These are phyloP conservation scores for Caryocar brasiliense DNA, from an alignment of 441 rosid species.

Conservation along the genomic window DNA sequence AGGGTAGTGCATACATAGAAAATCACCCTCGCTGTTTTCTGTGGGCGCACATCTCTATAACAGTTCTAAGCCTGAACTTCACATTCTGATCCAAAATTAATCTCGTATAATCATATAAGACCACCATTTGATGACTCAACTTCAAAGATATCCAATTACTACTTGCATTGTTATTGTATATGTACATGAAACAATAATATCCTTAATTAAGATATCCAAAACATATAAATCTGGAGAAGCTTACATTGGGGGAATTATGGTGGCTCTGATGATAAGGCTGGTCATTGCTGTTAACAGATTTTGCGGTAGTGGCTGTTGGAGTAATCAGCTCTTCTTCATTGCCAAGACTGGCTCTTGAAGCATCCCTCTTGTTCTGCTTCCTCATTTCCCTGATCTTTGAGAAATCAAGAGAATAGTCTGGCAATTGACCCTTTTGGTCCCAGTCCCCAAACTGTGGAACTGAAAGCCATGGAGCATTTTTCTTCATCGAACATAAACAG, in stretches of 20 bases:
- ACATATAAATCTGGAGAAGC: conserved; percentile 16
- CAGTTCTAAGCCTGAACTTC: neutral
- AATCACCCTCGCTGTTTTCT: neutral
- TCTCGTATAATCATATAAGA: neutral
- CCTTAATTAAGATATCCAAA: neutral
- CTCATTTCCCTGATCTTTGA: conserved; percentile 87
- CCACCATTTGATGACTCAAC: neutral
- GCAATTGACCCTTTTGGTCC: conserved; percentile 81
- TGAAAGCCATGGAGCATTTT: conserved; percentile 73
- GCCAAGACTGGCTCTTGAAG: conserved; percentile 82
- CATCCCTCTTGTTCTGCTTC: conserved; percentile 84
- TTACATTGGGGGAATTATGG: conserved; percentile 54
- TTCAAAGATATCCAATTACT: neutral
- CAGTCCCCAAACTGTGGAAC: conserved; percentile 96
- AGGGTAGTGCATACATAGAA: neutral
- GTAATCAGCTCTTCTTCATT: conserved; percentile 75
- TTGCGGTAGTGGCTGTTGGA: conserved; percentile 35
- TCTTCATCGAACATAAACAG: conserved; percentile 28
- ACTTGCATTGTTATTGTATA: neutral
- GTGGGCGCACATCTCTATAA: conserved; percentile 14
- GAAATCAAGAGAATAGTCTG: conserved; percentile 85
- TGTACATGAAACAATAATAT: neutral
- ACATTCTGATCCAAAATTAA: neutral
- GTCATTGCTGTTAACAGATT: conserved; percentile 16
- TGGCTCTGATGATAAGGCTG: conserved; percentile 31